Evolutionary conservation across 2,329 filamentous ascomycete species (phyloP).

Genomic region (Teratosphaeria nubilosa): DNA sequence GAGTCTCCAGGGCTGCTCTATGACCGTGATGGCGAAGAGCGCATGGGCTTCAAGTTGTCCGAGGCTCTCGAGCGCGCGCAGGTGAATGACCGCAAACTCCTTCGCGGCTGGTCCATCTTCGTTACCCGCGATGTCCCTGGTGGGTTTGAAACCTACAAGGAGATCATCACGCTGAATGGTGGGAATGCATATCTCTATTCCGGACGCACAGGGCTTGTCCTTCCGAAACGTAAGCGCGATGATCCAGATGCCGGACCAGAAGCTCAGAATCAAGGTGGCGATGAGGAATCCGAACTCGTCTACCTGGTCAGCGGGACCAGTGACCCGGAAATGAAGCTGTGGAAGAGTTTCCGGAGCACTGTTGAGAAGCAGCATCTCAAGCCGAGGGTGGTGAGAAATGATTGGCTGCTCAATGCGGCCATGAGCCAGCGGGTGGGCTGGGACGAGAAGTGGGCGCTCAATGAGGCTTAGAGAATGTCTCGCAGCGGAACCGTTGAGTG

Average conservation of each 20-base stretch:
- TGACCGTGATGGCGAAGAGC: constrained; percentile 64
- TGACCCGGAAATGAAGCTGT: constrained; percentile 60
- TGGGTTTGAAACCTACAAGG: constrained; percentile 72
- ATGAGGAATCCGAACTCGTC: constrained; percentile 45
- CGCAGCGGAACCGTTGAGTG: constrained; percentile 12
- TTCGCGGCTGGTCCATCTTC: constrained; percentile 70
- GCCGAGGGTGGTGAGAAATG: constrained; percentile 68
- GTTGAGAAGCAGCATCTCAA: constrained; percentile 68
- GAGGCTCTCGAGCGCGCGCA: constrained; percentile 61
- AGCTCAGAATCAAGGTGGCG: constrained; percentile 43
- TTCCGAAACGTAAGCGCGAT: constrained; percentile 41
- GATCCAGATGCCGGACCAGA: constrained; percentile 50
- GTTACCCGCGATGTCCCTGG: constrained; percentile 72
- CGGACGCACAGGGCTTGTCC: constrained; percentile 52
- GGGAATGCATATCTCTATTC: constrained; percentile 71
- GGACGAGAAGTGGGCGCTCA: constrained; percentile 22
- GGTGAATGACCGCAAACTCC: constrained; percentile 63
- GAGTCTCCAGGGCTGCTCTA: constrained; percentile 54
- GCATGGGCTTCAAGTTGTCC: constrained; percentile 58
- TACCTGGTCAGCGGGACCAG: constrained; percentile 69
- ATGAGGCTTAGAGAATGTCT: constrained; percentile 11
- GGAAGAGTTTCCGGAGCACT: constrained; percentile 71
- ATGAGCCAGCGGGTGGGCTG: constrained; percentile 67
- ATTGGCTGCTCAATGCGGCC: constrained; percentile 83
- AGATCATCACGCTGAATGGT: constrained; percentile 81